These are phyloP conservation scores for Amanita exitialis DNA, from an alignment of 768 basidiomycete species.

Conservation along the genomic window DNA sequence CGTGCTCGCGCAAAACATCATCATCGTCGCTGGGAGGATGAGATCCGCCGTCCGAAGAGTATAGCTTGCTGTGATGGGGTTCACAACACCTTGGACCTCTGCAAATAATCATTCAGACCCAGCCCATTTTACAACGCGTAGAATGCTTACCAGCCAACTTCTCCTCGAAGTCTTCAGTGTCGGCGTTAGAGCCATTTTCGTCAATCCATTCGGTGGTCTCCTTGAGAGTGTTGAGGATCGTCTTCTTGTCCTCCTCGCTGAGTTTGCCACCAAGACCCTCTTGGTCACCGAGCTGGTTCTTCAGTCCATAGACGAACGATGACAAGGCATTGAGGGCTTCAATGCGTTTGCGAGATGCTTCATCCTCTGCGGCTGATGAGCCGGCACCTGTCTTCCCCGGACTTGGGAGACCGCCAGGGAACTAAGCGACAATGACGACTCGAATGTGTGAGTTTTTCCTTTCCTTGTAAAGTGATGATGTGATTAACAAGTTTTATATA, in stretches of 20 bases:
- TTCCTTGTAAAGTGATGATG: no score
- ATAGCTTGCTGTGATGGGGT: constrained; percentile 83
- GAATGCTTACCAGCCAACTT: constrained; percentile 48
- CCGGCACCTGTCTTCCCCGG: no score
- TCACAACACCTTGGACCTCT: constrained; percentile 66
- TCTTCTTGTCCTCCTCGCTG: constrained; percentile 74
- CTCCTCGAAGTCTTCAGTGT: constrained; percentile 86
- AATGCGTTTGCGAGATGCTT: constrained; percentile 70
- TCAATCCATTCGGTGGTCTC: constrained; percentile 92
- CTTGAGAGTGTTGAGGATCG: constrained; percentile 71
- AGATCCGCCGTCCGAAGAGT: constrained; percentile 31
- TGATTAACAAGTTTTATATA: no score
- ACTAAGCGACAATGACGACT: no score
- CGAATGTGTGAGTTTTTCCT: no score
- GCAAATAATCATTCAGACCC: not conserved
- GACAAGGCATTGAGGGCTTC: constrained; percentile 80
- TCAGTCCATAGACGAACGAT: constrained; percentile 77
- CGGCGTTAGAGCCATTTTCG: constrained; percentile 63
- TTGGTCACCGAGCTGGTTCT: constrained; percentile 77
- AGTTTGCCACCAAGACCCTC: constrained; percentile 90
- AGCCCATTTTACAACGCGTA: not conserved
- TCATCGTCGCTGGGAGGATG: constrained; percentile 21
- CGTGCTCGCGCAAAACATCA: constrained; percentile 31
- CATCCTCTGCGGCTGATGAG: constrained; percentile 75
- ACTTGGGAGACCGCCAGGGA: no score